These are phyloP conservation scores for Neonectria punicea DNA, from an alignment of 2,329 filamentous ascomycete genomes.

Conservation along the genomic window DNA sequence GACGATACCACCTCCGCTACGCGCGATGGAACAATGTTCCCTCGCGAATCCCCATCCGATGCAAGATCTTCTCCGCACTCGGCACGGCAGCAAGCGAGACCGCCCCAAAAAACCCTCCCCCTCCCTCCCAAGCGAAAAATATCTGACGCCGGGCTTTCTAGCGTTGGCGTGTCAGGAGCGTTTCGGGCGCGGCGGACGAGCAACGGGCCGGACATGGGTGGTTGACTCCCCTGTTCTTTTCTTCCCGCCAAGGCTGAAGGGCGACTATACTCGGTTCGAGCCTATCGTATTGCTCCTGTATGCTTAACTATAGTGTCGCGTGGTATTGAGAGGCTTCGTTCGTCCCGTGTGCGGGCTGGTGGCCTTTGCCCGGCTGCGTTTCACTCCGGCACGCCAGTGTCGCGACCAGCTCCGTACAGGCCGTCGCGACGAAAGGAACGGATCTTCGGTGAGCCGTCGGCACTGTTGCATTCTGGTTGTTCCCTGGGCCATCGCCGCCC, in stretches of 20 bases:
- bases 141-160: constrained; percentile 1
- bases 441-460: constrained; percentile 10
- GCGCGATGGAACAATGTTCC: not conserved
- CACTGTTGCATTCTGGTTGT: not conserved
- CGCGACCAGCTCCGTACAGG: not conserved
- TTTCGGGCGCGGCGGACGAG: constrained; percentile 19
- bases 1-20: not conserved
- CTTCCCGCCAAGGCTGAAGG: not conserved
- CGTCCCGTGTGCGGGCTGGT: not conserved
- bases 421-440: not conserved
- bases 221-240: not conserved
- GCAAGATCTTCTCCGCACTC: not conserved
- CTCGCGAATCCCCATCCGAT: not conserved
- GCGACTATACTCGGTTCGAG: not conserved
- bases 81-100: constrained; percentile 6
- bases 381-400: constrained; percentile 8
- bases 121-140: not conserved
- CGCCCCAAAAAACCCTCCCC: not conserved
- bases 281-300: too few species aligned
- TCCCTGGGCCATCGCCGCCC: not conserved
- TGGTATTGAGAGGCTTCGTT: not conserved
- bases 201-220: constrained; percentile 4
- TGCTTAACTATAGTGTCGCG: not conserved
- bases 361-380: constrained; percentile 8
- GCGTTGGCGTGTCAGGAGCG: constrained; percentile 17